A percentile compares a stretch with the other conserved stretches of the same genome.
phyloP scores from a whole-genome alignment of 1,139 yeast species.

The Yarrowia galli region DNA sequence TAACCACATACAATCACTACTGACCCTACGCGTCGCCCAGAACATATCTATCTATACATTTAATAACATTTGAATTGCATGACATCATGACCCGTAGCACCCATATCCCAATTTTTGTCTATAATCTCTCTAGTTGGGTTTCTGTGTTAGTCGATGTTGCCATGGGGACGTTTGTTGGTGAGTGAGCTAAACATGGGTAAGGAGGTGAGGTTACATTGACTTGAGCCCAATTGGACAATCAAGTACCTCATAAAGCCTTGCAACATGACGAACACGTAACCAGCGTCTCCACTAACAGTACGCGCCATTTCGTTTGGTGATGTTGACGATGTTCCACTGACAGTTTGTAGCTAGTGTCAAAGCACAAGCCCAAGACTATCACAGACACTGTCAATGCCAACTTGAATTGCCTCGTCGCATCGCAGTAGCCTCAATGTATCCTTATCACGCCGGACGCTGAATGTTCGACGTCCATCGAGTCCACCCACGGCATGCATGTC shows the following conservation, averaged over 20 bases:
- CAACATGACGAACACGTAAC: too few species aligned
- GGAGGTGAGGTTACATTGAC: background rate
- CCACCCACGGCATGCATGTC: slow-evolving; percentile 12
- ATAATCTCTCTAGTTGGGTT: slow-evolving; percentile 24
- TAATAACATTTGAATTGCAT: slow-evolving; percentile 27
- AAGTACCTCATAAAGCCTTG: too few species aligned
- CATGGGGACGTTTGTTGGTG: background rate
- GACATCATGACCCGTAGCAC: slow-evolving; percentile 18
- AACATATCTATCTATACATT: slow-evolving; percentile 29
- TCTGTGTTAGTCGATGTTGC: slow-evolving; percentile 21
- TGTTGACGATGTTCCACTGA: background rate
- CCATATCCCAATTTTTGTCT: slow-evolving; percentile 13
- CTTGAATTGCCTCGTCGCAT: background rate
- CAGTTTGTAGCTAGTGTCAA: background rate
- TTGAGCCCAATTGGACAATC: background rate
- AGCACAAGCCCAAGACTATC: background rate
- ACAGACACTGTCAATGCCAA: too few species aligned
- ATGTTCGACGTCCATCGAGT: background rate
- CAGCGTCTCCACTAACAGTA: background rate
- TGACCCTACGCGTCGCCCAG: background rate
- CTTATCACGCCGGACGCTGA: background rate
- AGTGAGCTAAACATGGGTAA: background rate
- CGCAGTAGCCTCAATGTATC: background rate
- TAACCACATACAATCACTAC: background rate
- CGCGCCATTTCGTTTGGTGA: background rate